A percentile compares a stretch with the other conserved stretches of the same genome.
These are phyloP conservation scores for Carpinus viminea DNA, from an alignment of 306 rosid genomes.

Conservation along the genomic window DNA sequence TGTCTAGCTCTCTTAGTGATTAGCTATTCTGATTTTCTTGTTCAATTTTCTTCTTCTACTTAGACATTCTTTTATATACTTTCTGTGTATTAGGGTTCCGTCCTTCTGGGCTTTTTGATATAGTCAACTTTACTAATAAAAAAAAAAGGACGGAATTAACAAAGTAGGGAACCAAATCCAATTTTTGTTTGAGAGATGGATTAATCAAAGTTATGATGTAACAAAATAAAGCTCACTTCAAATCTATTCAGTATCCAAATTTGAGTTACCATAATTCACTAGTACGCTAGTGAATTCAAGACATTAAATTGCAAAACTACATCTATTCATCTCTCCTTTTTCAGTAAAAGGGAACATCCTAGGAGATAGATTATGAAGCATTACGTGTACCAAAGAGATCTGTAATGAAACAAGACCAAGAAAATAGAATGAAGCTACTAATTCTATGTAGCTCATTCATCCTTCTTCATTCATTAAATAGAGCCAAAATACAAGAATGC, in stretches of 20 bases:
- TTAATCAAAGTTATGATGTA: background rate
- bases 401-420: no score
- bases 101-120: no score
- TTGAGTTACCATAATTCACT: background rate
- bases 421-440: no score
- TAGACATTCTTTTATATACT: no score
- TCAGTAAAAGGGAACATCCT: background rate
- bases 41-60: no score
- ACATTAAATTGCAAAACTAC: background rate
- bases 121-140: no score
- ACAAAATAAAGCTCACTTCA: background rate
- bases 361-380: background rate
- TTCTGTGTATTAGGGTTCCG: no score
- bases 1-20: no score
- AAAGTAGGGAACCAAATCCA: background rate
- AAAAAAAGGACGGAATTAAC: background rate
- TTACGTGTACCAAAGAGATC: background rate
- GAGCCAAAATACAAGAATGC: no score
- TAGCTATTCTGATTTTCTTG: no score
- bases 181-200: background rate
- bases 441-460: no score
- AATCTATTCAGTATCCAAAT: background rate
- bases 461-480: no score
- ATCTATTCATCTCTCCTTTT: background rate
- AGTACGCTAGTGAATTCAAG: background rate